These are phyloP conservation scores for Penicillium sp. DNA, from an alignment of 2,329 filamentous ascomycete genomes.

Conservation along the genomic window DNA sequence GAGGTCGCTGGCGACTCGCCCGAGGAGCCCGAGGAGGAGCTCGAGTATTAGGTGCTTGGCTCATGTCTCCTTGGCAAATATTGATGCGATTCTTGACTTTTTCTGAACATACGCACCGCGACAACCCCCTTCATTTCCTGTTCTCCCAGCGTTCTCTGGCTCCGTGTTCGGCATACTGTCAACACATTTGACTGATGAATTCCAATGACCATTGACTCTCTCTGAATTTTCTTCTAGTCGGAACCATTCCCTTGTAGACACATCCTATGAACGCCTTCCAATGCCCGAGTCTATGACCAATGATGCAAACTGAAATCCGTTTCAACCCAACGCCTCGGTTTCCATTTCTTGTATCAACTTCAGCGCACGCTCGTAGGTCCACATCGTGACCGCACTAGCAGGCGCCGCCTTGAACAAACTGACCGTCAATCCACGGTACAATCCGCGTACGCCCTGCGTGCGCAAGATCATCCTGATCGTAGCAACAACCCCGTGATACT, in stretches of 20 bases:
- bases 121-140: slow-evolving; percentile 10
- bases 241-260: not conserved
- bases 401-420: slow-evolving; percentile 90
- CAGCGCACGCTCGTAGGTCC: slow-evolving; percentile 81
- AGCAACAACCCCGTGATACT: slow-evolving; percentile 63
- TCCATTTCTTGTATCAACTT: slow-evolving; percentile 48
- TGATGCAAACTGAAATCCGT: slow-evolving; percentile 2
- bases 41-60: slow-evolving; percentile 29
- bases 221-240: not conserved
- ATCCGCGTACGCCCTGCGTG: slow-evolving; percentile 67
- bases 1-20: slow-evolving; percentile 70
- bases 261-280: slow-evolving; percentile 1
- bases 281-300: slow-evolving; percentile 5
- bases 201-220: slow-evolving; percentile 6
- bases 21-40: slow-evolving; percentile 52
- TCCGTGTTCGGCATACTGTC: slow-evolving; percentile 6
- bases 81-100: slow-evolving; percentile 5
- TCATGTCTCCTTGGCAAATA: slow-evolving; percentile 4
- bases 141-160: slow-evolving; percentile 10
- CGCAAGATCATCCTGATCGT: slow-evolving; percentile 64
- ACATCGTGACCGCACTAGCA: slow-evolving; percentile 87
- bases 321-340: slow-evolving; percentile 12
- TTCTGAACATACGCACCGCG: slow-evolving; percentile 11
- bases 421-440: slow-evolving; percentile 84
- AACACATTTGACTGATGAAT: slow-evolving; percentile 5